A percentile compares a stretch with the other conserved stretches of the same genome.
These are phyloP conservation scores for Metarhizium rileyi DNA, from an alignment of 2,329 filamentous ascomycete species.

Conservation along the genomic window DNA sequence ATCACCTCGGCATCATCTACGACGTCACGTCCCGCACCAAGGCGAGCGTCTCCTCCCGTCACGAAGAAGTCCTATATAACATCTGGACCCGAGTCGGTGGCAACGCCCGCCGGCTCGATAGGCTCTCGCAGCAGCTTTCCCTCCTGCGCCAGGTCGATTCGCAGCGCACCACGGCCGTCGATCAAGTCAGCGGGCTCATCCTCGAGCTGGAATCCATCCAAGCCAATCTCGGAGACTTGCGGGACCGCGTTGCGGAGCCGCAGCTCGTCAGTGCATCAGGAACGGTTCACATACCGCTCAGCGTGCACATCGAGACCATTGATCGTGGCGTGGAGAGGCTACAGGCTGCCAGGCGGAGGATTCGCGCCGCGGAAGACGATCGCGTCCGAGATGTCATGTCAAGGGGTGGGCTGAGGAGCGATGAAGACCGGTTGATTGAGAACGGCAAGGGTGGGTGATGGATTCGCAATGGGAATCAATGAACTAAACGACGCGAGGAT, in stretches of 20 bases:
- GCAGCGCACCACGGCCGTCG: slow-evolving; percentile 56
- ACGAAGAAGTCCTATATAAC: slow-evolving; percentile 56
- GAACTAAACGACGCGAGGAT: background rate
- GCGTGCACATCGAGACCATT: slow-evolving; percentile 68
- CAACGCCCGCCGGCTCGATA: slow-evolving; percentile 50
- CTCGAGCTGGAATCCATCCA: slow-evolving; percentile 66
- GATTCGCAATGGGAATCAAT: background rate
- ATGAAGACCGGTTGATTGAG: slow-evolving; percentile 33
- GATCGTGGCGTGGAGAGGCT: slow-evolving; percentile 62
- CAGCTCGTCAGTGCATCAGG: slow-evolving; percentile 43
- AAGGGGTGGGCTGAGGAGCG: slow-evolving; percentile 30
- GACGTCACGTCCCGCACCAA: slow-evolving; percentile 58
- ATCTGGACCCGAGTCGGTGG: slow-evolving; percentile 69
- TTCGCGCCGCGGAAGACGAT: slow-evolving; percentile 49
- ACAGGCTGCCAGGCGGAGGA: slow-evolving; percentile 51
- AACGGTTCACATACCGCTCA: slow-evolving; percentile 44
- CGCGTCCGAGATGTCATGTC: slow-evolving; percentile 42
- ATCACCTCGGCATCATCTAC: slow-evolving; percentile 59
- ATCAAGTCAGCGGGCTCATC: slow-evolving; percentile 59
- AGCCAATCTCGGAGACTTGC: slow-evolving; percentile 58
- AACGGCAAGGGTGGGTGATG: slow-evolving; percentile 9
- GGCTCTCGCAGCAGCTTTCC: slow-evolving; percentile 51
- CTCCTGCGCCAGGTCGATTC: slow-evolving; percentile 55
- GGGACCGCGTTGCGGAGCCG: slow-evolving; percentile 60
- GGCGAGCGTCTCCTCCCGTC: slow-evolving; percentile 44